Conservation (phyloP, 2,329 filamentous ascomycete genomes). For the Xylariales sp. region DNA sequence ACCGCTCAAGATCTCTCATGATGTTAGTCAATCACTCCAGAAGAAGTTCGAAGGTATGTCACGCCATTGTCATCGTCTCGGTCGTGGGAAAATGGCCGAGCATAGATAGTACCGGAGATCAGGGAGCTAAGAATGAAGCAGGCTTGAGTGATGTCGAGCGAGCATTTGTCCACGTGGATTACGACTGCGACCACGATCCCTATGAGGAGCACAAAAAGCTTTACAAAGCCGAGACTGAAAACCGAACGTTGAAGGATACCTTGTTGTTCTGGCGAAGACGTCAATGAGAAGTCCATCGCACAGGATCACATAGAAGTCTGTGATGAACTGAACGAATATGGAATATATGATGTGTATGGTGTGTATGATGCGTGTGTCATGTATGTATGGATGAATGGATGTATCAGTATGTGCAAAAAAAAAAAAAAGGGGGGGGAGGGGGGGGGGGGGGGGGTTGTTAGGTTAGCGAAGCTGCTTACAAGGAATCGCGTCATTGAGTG, state of each 20-base stretch:
- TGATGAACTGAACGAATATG: background rate
- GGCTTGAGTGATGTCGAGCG: conserved; percentile 54
- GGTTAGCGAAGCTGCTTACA: too few relatives aligned
- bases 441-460: too few relatives aligned
- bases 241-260: conserved; percentile 52
- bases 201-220: conserved; percentile 58
- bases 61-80: background rate
- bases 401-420: too few relatives aligned
- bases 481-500: too few relatives aligned
- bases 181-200: conserved; percentile 56
- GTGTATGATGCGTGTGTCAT: too few relatives aligned
- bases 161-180: conserved; percentile 60
- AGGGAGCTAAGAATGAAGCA: conserved; percentile 14
- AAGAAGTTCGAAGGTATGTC: conserved; percentile 66
- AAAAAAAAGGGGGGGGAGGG: too few relatives aligned
- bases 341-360: background rate
- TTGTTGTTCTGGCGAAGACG: conserved; percentile 48
- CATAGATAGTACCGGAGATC: too few relatives aligned
- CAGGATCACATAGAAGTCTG: background rate
- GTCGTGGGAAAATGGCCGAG: too few relatives aligned
- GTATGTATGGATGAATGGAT: too few relatives aligned
- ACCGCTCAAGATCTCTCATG: conserved; percentile 67
- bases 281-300: conserved; percentile 7
- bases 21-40: conserved; percentile 69
- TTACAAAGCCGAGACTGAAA: conserved; percentile 52